phyloP scores from a whole-genome alignment of 192 early-diverging fungal genomes.

The Rhizophagus prolifer region DNA sequence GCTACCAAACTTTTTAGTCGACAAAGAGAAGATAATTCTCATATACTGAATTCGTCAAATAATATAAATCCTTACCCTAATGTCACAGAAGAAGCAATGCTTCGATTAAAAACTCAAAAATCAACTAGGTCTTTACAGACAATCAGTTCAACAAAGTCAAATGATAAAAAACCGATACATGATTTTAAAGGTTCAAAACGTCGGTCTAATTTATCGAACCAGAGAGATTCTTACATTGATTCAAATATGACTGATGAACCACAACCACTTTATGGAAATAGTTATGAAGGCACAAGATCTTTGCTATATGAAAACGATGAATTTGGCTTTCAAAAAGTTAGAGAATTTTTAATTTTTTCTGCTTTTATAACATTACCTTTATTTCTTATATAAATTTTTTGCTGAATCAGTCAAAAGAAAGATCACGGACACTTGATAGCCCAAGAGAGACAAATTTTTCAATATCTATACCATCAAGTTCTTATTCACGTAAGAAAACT shows the following conservation, averaged over 20 bases:
- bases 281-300: not conserved
- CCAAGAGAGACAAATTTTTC: not conserved
- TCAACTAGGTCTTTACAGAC: constrained; percentile 18
- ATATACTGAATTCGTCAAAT: not conserved
- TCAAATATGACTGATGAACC: not conserved
- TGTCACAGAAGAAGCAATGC: not conserved
- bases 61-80: not conserved
- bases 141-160: constrained; percentile 16
- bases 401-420: constrained; percentile 11
- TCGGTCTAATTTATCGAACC: constrained; percentile 13
- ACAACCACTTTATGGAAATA: not conserved
- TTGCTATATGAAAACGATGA: not conserved
- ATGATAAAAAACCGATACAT: not conserved
- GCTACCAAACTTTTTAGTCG: constrained; percentile 11
- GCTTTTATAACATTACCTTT: not conserved
- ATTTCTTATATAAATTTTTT: not conserved
- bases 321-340: not conserved
- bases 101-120: constrained; percentile 11
- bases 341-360: not conserved
- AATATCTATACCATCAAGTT: not conserved
- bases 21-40: constrained; percentile 16
- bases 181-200: constrained; percentile 13
- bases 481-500: constrained; percentile 8
- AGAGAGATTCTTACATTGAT: not conserved
- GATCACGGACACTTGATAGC: not conserved